Evolutionary conservation across 2,329 filamentous ascomycete species (phyloP), one percentile per base, ranked within the genome.

Genomic region (Trichoderma brevicompactum): DNA sequence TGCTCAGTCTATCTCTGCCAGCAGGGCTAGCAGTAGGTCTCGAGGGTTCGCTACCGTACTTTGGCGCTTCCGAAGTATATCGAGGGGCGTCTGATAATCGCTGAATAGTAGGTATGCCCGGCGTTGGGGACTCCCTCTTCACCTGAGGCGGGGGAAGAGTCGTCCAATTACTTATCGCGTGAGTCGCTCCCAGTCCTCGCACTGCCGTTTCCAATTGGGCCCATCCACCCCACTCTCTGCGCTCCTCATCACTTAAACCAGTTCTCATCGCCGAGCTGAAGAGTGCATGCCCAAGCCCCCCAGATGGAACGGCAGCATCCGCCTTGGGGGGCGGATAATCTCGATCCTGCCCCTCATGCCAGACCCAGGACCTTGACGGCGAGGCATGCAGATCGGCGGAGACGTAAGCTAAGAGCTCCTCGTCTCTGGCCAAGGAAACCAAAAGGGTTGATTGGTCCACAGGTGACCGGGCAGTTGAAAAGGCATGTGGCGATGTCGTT

Each of bases 361-460:
- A 97, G 4, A 94, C 85, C 94, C 94, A 98, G 12, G 89, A 89
- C 41, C 87, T 87, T 60, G 93, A 89, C 0, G 84, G 82, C n/a
- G 85, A 87, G 1, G 89, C 91, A 77, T 98, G 94, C 72, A 96
- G 82, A 77, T 98, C 95, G 0, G 89, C 91, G 36, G 91, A 94
- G 1, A 91, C 87, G 72, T 97, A 97, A 0, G 89, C 92, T 34
- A 98, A 80, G 70, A 98, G 85, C 74, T 97, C 94, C 74, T 98
- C 94, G 72, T 99, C 94, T 3, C 83, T 81, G 52, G 74, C 72
- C 2, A 79, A 69, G 19, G 75, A 75, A 32, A 74, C 65, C 7
- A 77, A 66, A n/a, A 78, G 66, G 9, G 72, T 71, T 1, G 72
- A 55, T n/a, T 74, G 73, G 34, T 78, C 74, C 6, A 75, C 66